Evolutionary conservation across 139 green algal genomes (phyloP), one percentile per base, ranked within the genome.

Genomic region (Pleodorina starrii): DNA sequence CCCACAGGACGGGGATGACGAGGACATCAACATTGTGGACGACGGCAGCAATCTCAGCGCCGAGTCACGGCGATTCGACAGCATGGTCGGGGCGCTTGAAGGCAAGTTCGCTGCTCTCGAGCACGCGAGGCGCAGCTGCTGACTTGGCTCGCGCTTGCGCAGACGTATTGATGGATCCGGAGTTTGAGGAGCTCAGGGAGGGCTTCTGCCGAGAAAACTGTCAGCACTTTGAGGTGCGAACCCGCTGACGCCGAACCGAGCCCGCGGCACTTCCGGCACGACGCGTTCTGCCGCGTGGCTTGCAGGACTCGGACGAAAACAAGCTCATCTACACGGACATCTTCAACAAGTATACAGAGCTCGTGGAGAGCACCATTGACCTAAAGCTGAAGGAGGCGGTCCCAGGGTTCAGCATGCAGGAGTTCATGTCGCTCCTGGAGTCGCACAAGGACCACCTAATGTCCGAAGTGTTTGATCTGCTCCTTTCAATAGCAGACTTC

Each of bases 401-500:
- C 9, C 84, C 85, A 27, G 91, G 71, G 29, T 94, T 94, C 69
- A 85, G 86, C 73, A 92, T 94, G 89, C 25, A 68, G 54, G 77
- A 48, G 32, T 94, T 94, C 69, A 50, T 92, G 75, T 9, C 1
- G 17, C 86, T 94, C 57, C 69, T 94, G 12, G 86, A 89, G 6
- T 59, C 57, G 32, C 86, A 86, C 42, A 92, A 90, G 48, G 89
- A 94, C n/a, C 84, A 90, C 74, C 91, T 94, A 1, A 91, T 92
- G 89, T 76, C 50, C 2, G 91, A 94, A 11, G 90, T 95, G 21
- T 94, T 95, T 85, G 93, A 95, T 72, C 85, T 95, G 48, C 91
- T 95, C 21, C 72, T 92, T 3, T 91, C 87, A 5, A 16, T 94
- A 68, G 87, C 77, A 17, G 93, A 95, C 69, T 94, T 95, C 68